Percentiles rank a stretch among this genome's conserved stretches.
Conservation (phyloP, 1,284 basidiomycete genomes). For the Cronartium quercuum region DNA sequence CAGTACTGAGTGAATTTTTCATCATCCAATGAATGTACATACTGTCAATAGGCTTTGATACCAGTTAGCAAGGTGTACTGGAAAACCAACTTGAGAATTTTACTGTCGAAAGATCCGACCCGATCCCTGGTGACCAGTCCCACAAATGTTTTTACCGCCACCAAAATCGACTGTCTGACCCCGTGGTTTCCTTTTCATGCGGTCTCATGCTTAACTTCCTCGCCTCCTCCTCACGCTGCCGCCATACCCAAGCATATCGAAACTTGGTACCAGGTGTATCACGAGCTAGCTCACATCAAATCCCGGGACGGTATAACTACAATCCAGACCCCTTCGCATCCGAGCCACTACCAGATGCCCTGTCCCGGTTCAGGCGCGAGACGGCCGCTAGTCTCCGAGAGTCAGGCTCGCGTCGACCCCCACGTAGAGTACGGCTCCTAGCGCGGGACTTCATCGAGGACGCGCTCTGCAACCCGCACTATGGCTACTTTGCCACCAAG, state of each 20-base stretch:
- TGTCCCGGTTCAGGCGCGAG: slow-evolving; percentile 44
- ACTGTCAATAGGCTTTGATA: too few species aligned
- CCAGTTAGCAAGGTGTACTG: too few species aligned
- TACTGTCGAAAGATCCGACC: too few species aligned
- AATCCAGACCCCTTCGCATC: slow-evolving; percentile 41
- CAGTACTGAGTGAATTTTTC: too few species aligned
- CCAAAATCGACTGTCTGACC: too few species aligned
- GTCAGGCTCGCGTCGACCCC: slow-evolving; percentile 53
- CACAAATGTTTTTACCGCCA: too few species aligned
- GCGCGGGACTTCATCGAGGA: slow-evolving; percentile 96
- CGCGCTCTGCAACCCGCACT: slow-evolving; percentile 89
- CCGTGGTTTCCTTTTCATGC: too few species aligned
- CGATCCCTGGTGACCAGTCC: too few species aligned
- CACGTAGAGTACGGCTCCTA: slow-evolving; percentile 82
- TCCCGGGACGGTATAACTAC: slow-evolving; percentile 39
- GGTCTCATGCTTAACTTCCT: not conserved
- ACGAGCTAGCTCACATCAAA: too few species aligned
- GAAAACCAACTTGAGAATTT: too few species aligned
- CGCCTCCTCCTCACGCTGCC: not conserved
- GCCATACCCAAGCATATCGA: not conserved
- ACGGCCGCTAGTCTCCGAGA: slow-evolving; percentile 59
- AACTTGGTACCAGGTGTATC: too few species aligned
- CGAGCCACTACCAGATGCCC: not conserved
- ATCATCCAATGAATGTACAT: too few species aligned
- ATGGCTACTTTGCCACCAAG: slow-evolving; percentile 92